Evolutionary conservation across 352 stramenopile genomes (phyloP), one percentile per base, ranked within the genome.

Genomic region (Phytophthora boehmeriae): DNA sequence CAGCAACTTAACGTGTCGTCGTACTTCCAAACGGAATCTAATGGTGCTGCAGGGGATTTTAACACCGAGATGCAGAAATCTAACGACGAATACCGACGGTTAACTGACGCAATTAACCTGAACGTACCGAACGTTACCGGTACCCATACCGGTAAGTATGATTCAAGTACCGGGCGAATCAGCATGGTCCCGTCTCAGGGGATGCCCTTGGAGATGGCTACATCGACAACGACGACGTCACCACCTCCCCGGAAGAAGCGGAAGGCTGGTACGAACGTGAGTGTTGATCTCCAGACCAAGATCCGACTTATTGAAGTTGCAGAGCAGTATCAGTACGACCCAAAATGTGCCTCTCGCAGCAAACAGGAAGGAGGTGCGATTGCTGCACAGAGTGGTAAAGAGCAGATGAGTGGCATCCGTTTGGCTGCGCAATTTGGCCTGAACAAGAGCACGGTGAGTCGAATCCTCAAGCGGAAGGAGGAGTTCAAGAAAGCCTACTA

Each of bases 401-500:
- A 89, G 28, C 54, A 80, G 27, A 88, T 93, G 59, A 93, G 86
- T 52, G 84, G 84, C 17, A 91, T 91, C 50, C 80, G 82, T 0
- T 39, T 93, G 14, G 84, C 84, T 4, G 78, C 80, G 20, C 84
- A 91, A 58, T 93, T 93, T 36, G 80, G 80, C 0, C 69, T 93
- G 5, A 93, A 93, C 61, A 93, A 93, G 63, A 90, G 80, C 71
- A 93, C 84, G 1, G 81, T 93, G 25, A 91, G 81, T 39, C 84
- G 84, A 62, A 93, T 93, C 32, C 61, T 93, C n/a, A 93, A 93
- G 70, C 84, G 84, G 68, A 93, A 93, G 49, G 81, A 93, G 39
- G 81, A 91, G 76, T 91, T 90, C 68, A 93, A 93, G 72, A 90
- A 91, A 58, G 84, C 84, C 17, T 93, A 89, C 59, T 93, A 93